Percentiles rank a stretch among this genome's conserved stretches.
Conservation (phyloP, 2,329 filamentous ascomycete species). For the Sporothrix curviconia region DNA sequence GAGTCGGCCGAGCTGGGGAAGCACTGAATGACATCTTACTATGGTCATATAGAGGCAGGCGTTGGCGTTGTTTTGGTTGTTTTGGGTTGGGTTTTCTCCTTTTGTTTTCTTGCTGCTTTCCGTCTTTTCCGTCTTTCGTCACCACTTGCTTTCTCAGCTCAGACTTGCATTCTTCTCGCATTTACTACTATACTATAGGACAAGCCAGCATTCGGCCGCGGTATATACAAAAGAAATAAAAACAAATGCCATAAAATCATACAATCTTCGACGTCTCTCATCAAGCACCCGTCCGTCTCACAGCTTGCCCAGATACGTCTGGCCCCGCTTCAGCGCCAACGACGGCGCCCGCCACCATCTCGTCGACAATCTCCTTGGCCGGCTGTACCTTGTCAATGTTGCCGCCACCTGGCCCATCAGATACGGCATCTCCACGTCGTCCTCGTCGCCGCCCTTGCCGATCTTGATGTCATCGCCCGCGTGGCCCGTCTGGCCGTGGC, state of each 20-base stretch:
- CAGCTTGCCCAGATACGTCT: conserved; percentile 45
- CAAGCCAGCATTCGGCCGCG: no score
- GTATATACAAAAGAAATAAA: no score
- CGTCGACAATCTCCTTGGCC: conserved; percentile 74
- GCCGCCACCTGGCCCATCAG: conserved; percentile 93
- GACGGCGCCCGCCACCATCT: conserved; percentile 77
- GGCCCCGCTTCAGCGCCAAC: conserved; percentile 57
- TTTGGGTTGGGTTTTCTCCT: no score
- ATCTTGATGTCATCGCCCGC: conserved; percentile 32
- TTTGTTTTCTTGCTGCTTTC: no score
- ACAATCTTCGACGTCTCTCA: not conserved
- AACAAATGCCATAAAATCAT: not conserved
- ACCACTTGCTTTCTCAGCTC: no score
- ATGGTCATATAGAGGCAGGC: no score
- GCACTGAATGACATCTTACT: no score
- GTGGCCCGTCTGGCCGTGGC: conserved; percentile 27
- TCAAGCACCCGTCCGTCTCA: not conserved
- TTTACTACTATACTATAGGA: no score
- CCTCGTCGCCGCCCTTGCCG: conserved; percentile 24
- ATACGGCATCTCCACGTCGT: conserved; percentile 78
- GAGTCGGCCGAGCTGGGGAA: not conserved
- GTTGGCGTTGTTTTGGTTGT: no score
- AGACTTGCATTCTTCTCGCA: no score
- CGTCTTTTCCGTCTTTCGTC: no score
- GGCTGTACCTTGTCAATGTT: conserved; percentile 71